phyloP scores from a whole-genome alignment of 1,284 basidiomycete genomes.

The Ustilago lituana region DNA sequence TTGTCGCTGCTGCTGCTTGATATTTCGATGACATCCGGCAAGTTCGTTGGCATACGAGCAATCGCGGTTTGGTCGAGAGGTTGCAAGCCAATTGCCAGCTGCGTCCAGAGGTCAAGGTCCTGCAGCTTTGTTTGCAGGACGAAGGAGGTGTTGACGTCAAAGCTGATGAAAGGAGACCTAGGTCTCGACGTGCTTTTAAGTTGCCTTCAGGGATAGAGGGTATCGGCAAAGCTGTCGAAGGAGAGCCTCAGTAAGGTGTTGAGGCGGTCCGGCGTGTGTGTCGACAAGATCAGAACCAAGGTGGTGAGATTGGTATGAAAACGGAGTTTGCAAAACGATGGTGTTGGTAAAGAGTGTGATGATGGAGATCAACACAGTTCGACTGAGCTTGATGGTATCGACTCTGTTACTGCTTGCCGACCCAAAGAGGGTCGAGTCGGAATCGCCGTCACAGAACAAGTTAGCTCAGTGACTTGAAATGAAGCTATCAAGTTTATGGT shows the following conservation, averaged over 20 bases:
- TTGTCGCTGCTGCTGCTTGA: constrained; percentile 19
- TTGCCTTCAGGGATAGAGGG: no score
- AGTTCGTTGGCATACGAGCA: constrained; percentile 17
- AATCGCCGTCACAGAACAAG: not conserved
- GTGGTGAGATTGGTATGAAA: not conserved
- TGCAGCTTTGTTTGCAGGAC: no score
- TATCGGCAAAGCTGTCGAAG: no score
- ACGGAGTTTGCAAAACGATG: not conserved
- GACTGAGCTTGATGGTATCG: no score
- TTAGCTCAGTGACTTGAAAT: no score
- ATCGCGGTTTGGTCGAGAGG: not conserved
- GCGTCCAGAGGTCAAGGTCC: not conserved
- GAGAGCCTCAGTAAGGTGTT: no score
- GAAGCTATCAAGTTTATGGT: constrained; percentile 7
- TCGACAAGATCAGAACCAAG: no score
- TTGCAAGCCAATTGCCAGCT: not conserved
- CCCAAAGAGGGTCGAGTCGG: constrained; percentile 1
- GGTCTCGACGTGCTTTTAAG: no score
- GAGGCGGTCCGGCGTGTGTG: no score
- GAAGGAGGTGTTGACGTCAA: not conserved
- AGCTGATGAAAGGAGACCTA: no score
- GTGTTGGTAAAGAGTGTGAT: not conserved
- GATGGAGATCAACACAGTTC: no score
- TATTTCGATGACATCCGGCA: constrained; percentile 32
- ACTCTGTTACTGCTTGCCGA: no score